These are phyloP conservation scores for Delonix regia DNA, from an alignment of 306 rosid species.

Conservation along the genomic window DNA sequence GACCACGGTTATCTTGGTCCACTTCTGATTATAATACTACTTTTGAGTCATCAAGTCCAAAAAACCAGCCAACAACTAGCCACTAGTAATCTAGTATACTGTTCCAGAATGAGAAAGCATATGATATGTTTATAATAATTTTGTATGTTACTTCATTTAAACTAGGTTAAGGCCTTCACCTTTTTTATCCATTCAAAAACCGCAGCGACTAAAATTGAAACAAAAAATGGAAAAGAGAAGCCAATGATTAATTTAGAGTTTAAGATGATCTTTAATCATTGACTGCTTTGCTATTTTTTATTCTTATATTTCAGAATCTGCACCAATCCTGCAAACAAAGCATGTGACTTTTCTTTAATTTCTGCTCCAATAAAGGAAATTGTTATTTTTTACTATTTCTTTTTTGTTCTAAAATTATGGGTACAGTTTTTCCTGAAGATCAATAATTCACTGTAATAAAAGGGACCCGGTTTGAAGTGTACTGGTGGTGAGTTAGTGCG, in stretches of 20 bases:
- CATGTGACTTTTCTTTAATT: background rate
- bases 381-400: background rate
- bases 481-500: background rate
- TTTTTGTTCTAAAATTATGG: background rate
- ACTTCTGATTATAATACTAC: background rate
- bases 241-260: background rate
- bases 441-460: constrained; percentile 7
- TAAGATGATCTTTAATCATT: background rate
- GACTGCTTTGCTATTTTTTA: background rate
- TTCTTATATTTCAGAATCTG: background rate
- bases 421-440: background rate
- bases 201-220: background rate
- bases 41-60: constrained; percentile 13
- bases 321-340: background rate
- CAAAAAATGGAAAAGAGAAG: constrained; percentile 3
- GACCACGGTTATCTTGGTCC: background rate
- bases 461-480: constrained; percentile 26
- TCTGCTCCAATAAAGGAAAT: background rate
- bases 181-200: background rate
- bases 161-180: background rate
- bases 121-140: constrained; percentile 22
- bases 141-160: background rate
- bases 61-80: background rate
- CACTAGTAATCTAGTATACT: background rate
- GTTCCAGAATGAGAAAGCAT: background rate